Evolutionary conservation across 192 early-diverging fungal genomes (phyloP), one percentile per base, ranked within the genome.

Genomic region (Coemansia sp.): DNA sequence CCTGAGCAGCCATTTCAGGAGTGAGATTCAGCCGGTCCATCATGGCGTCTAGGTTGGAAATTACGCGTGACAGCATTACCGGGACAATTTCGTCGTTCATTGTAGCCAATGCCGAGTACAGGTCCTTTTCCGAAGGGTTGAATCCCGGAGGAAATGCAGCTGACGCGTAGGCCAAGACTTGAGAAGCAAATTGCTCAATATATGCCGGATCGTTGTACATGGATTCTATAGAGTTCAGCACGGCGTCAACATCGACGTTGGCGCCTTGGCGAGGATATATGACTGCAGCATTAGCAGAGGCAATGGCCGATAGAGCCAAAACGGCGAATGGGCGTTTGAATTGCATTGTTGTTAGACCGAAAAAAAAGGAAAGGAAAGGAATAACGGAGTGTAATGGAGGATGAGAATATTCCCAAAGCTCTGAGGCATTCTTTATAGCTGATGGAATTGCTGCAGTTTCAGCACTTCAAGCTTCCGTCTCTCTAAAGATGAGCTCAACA

Each of bases 51-150:
- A 55, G 28, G 9, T 23, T 18, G 8, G 5, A 7, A 5, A 55
- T 2, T 9, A 23, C 53, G 7, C 44, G 23, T 4, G 53, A 42
- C 14, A 55, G 14, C 26, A 55, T 20, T 15, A 28, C 20, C 6
- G 53, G 53, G 20, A 14, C 53, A 1, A 55, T 44, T 10, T 37
- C 39, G 14, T 12, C 28, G 7, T 43, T 30, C 15, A 33, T 0
- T 16, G 53, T 23, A 20, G 23, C 39, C 9, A 55, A 30, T 41
- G 39, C 40, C 4, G 53, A 36, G 38, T 44, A 55, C 53, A 55
- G 21, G 36, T 55, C 40, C 8, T 28, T 41, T 9, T 23, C 23
- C 14, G 53, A 43, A 9, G 53, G 53, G 8, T 44, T 43, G 3
- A 12, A 10, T 2, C 41, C 41, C 14, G 21, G 12, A n/a, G n/a